Evolutionary conservation across 306 rosid species (phyloP), one percentile per base, ranked within the genome.

Genomic region (Medicago arabica): DNA sequence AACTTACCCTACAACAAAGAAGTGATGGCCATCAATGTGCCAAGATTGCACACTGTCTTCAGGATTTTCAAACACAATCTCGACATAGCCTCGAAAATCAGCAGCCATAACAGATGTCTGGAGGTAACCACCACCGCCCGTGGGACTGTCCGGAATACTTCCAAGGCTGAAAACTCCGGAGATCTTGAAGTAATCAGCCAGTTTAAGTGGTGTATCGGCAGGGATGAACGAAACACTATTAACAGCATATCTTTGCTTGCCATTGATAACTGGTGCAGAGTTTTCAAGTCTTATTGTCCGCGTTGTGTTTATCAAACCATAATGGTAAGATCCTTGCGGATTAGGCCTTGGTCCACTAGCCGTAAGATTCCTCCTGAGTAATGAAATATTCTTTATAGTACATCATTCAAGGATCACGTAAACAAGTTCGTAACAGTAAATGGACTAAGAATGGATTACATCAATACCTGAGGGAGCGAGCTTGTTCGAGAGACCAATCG

Each of bases 271-370:
- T 13, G 92, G 92, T 76, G 96, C 97, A 46, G 91, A 82, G 76
- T 77, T 91, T 72, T 78, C 79, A 39, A 93, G 98, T 71, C 89
- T 89, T 60, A 93, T 82, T 23, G 97, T 93, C 0, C 61, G 81
- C 1, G 97, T 93, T 4, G 85, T 85, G 85, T 91, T 93, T 80
- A 93, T 91, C 86, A 93, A 15, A 70, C 97, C 97, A 31, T 93
- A 93, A 71, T 93, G 97, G 84, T 93, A 93, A 10, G 98, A 93
- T 51, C 98, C 98, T 85, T 93, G 97, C 6, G 97, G 98, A 68
- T 93, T 93, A 19, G 98, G 98, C 25, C 98, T 91, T 36, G 98
- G 98, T 59, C 98, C 97, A 63, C 93, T 93, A 1, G 98, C 96
- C 36, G 97, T 86, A 77, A 93, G 87, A 87, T 91, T 91, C 11